These are phyloP conservation scores for Candida sp. DNA, from an alignment of 1,139 yeast genomes.

Conservation along the genomic window DNA sequence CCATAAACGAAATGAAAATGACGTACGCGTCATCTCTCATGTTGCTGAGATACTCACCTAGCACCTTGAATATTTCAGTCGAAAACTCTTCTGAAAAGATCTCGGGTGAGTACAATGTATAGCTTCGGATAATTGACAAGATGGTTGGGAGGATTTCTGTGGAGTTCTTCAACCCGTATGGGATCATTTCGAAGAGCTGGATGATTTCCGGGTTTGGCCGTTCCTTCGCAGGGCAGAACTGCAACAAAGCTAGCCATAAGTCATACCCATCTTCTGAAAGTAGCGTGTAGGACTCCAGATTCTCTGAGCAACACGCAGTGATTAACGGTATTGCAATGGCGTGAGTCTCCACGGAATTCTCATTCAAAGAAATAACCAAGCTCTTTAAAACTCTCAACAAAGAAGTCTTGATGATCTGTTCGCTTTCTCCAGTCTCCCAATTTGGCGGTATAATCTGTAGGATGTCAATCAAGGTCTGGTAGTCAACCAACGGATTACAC, in stretches of 20 bases:
- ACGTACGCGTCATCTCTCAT: slow-evolving; percentile 76
- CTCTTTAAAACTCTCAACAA: slow-evolving; percentile 71
- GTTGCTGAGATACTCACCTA: slow-evolving; percentile 59
- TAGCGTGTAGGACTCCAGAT: slow-evolving; percentile 62
- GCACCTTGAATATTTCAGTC: slow-evolving; percentile 49
- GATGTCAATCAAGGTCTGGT: slow-evolving; percentile 54
- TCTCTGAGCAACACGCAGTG: slow-evolving; percentile 61
- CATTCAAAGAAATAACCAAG: slow-evolving; percentile 66
- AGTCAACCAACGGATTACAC: slow-evolving; percentile 62
- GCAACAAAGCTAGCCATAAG: slow-evolving; percentile 76
- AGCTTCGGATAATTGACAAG: slow-evolving; percentile 73
- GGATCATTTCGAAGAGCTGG: slow-evolving; percentile 51
- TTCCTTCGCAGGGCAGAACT: slow-evolving; percentile 46
- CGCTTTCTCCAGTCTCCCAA: slow-evolving; percentile 71
- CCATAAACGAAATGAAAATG: slow-evolving; percentile 61
- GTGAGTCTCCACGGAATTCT: slow-evolving; percentile 62
- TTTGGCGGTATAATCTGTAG: slow-evolving; percentile 67
- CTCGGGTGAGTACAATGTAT: slow-evolving; percentile 60
- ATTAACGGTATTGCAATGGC: slow-evolving; percentile 71
- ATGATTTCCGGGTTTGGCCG: slow-evolving; percentile 27
- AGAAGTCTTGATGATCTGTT: slow-evolving; percentile 74
- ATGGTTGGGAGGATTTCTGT: slow-evolving; percentile 81
- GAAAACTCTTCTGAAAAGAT: slow-evolving; percentile 40
- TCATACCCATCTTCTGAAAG: slow-evolving; percentile 90
- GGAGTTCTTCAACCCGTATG: slow-evolving; percentile 57